phyloP scores from a whole-genome alignment of 306 rosid genomes.

The Oemleria cerasiformis region DNA sequence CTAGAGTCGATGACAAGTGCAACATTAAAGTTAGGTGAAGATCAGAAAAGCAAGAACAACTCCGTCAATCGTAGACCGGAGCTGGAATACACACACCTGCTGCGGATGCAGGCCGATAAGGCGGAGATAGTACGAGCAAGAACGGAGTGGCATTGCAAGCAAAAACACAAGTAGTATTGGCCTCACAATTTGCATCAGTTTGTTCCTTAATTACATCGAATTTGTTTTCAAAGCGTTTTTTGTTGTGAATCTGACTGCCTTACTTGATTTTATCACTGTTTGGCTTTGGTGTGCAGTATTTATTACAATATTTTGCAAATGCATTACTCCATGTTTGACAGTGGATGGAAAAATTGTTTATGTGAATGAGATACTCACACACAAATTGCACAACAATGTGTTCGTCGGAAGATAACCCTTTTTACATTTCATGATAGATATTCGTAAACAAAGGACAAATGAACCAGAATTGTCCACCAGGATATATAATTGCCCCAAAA shows the following conservation, averaged over 20 bases:
- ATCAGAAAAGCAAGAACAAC: conserved; percentile 31
- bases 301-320: not conserved
- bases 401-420: too few relatives aligned
- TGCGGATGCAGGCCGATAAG: conserved; percentile 62
- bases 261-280: not conserved
- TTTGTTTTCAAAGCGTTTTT: conserved; percentile 3
- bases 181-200: not conserved
- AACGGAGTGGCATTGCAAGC: conserved; percentile 63
- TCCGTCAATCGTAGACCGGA: conserved; percentile 42
- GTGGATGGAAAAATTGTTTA: not conserved
- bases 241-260: not conserved
- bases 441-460: too few relatives aligned
- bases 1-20: conserved; percentile 76
- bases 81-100: conserved; percentile 66
- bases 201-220: not conserved
- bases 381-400: not conserved
- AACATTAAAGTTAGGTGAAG: conserved; percentile 37
- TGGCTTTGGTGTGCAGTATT: not conserved
- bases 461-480: too few relatives aligned
- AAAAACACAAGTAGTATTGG: conserved; percentile 5
- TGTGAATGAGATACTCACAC: not conserved
- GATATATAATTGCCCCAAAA: too few relatives aligned
- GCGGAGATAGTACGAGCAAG: conserved; percentile 76
- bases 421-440: too few relatives aligned
- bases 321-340: not conserved